Evolutionary conservation across 139 green algal species (phyloP), one percentile per base, ranked within the genome.

Genomic region (Medakamo hakoo): DNA sequence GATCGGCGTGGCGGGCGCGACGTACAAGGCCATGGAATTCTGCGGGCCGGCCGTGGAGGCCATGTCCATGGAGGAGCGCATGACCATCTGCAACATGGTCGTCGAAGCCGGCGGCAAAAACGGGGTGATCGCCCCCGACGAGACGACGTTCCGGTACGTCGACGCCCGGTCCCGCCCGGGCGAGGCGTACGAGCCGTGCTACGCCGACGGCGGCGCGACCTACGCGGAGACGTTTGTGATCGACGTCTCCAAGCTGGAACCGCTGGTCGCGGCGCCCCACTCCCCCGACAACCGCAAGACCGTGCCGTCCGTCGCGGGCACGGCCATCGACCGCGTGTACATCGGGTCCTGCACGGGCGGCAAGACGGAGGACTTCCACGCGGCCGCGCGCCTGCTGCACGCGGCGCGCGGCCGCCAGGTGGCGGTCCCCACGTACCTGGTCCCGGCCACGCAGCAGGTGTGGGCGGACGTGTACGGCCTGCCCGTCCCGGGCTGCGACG

Each of bases 61-160:
- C 49, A 94, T 97, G 90, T 92, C 73, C 76, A 97, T 97, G 90
- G 90, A 97, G 69, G 90, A 95, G 69, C 85, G 90, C 77, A 97
- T 96, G 90, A 96, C 90, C 23, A 76, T 97, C 29, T 95, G 87
- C 81, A 97, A 97, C 83, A 97, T 97, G 90, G 90, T 94, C 32
- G 82, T 95, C 3, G 88, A 95, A 69, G 88, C 84, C 4, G 88
- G 88, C 19, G 86, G 80, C 63, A 87, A 87, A 73, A 77, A 77
- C 57, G 75, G 78, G 31, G 65, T 80, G 28, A 75, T 65, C 59
- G 72, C 90, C 1, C 76, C 90, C 9, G 90, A 97, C 76, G 64
- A 90, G 74, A 92, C 80, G 57, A 97, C 90, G 19, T 94, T 96
- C 70, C 84, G 90, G 68, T 97, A 97, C 32, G 82, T 97, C 0